Evolutionary conservation across 2,329 filamentous ascomycete genomes (phyloP).

Genomic region (Alternaria postmessia): DNA sequence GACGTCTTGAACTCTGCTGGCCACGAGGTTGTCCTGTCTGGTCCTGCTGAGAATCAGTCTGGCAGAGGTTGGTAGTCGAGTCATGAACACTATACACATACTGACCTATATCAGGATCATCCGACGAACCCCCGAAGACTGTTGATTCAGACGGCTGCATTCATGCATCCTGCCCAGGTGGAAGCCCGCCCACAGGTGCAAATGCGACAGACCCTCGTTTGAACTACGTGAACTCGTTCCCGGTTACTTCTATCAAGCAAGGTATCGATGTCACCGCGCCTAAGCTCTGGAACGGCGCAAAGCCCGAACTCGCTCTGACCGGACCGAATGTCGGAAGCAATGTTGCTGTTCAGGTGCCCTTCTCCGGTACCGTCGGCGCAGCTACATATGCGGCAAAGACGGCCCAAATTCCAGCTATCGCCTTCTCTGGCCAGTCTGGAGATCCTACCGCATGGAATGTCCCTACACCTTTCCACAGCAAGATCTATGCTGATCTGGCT

Average conservation of each 20-base stretch:
- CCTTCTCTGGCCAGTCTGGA: constrained; percentile 67
- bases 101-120: constrained; percentile 58
- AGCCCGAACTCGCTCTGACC: constrained; percentile 69
- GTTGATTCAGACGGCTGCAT: constrained; percentile 63
- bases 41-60: constrained; percentile 71
- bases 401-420: constrained; percentile 68
- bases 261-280: constrained; percentile 67
- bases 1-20: constrained; percentile 63
- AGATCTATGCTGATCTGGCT: constrained; percentile 71
- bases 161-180: constrained; percentile 67
- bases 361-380: constrained; percentile 74
- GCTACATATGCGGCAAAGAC: constrained; percentile 66
- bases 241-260: constrained; percentile 68
- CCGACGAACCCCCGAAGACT: constrained; percentile 57
- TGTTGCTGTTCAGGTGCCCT: constrained; percentile 62
- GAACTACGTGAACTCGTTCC: constrained; percentile 77
- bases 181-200: constrained; percentile 64
- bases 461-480: constrained; percentile 60
- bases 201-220: constrained; percentile 66
- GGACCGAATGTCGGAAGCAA: constrained; percentile 71
- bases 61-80: constrained; percentile 60
- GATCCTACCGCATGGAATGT: constrained; percentile 63
- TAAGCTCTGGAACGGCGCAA: constrained; percentile 60
- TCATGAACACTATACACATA: neutral
- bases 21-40: constrained; percentile 70